Conservation (phyloP, 225 moss, liverwort and hornwort genomes). For the Neckera pumila region DNA sequence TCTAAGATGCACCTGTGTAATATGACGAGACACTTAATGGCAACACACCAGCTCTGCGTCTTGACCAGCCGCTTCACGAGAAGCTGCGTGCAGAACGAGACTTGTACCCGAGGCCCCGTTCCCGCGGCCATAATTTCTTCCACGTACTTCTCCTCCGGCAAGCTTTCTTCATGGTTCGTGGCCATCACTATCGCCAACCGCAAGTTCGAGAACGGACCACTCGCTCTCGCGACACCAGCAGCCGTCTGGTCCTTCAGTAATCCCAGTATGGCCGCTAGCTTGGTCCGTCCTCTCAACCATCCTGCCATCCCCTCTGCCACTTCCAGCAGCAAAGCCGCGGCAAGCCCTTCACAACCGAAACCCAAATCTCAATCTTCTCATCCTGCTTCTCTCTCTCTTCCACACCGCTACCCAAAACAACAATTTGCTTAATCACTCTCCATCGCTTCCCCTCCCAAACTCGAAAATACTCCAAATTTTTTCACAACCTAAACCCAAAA, state of each 20-base stretch:
- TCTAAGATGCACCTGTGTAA: conserved; percentile 42
- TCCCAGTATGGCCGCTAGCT: conserved; percentile 12
- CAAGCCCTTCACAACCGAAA: background rate
- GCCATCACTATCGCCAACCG: conserved; percentile 14
- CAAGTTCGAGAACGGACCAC: conserved; percentile 15
- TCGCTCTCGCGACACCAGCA: conserved; percentile 11
- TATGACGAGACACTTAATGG: conserved; percentile 34
- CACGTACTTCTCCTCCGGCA: conserved; percentile 45
- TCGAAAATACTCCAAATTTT: background rate
- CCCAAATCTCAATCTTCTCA: background rate
- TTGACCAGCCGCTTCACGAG: conserved; percentile 35
- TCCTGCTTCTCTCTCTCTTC: background rate
- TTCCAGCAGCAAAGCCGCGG: background rate
- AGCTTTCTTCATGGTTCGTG: conserved; percentile 20
- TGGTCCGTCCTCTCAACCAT: conserved; percentile 31
- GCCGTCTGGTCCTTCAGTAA: conserved; percentile 39
- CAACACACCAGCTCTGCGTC: conserved; percentile 43
- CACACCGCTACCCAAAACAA: background rate
- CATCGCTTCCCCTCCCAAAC: background rate
- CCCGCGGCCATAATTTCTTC: conserved; percentile 20
- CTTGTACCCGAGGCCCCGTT: conserved; percentile 29
- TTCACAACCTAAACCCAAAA: background rate
- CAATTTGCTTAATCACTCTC: background rate
- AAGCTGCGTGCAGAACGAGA: conserved; percentile 19
- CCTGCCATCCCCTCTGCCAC: conserved; percentile 18